These are phyloP conservation scores for Candida rishiriensis DNA, from an alignment of 805 yeast genomes.

Conservation along the genomic window DNA sequence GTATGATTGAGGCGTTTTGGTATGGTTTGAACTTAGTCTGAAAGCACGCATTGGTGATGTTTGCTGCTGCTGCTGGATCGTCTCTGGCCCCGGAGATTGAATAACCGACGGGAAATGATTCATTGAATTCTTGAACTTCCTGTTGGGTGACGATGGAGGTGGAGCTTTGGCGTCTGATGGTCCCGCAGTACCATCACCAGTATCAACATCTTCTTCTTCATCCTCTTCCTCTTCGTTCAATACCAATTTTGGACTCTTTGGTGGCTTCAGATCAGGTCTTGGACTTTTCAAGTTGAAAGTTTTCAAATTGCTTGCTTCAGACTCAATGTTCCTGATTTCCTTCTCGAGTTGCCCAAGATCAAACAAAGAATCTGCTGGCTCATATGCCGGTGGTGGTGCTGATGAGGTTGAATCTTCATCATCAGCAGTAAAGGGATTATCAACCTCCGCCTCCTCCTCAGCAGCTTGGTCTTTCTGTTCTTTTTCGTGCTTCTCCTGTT, in stretches of 20 bases:
- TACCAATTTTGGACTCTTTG: no score
- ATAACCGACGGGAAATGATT: neutral
- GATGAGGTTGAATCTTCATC: conserved; percentile 8
- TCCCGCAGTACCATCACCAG: neutral
- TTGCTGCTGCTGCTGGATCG: no score
- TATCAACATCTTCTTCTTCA: neutral
- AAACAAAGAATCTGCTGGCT: conserved; percentile 30
- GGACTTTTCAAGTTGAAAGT: conserved; percentile 12
- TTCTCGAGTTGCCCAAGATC: conserved; percentile 40
- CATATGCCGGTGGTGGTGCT: neutral
- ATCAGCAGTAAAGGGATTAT: no score
- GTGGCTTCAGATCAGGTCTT: no score
- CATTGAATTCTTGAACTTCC: neutral
- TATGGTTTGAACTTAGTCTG: no score
- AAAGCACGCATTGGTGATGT: no score
- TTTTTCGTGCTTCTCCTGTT: conserved; percentile 20
- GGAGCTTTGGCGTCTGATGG: neutral
- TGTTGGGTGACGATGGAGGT: neutral
- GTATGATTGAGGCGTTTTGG: neutral
- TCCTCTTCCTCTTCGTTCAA: neutral
- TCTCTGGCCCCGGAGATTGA: neutral
- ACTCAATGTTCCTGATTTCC: conserved; percentile 43
- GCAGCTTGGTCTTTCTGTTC: conserved; percentile 5
- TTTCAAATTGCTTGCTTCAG: conserved; percentile 25
- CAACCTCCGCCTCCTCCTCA: conserved; percentile 18